phyloP scores from a whole-genome alignment of 768 basidiomycete species.

The Suillus lakei region DNA sequence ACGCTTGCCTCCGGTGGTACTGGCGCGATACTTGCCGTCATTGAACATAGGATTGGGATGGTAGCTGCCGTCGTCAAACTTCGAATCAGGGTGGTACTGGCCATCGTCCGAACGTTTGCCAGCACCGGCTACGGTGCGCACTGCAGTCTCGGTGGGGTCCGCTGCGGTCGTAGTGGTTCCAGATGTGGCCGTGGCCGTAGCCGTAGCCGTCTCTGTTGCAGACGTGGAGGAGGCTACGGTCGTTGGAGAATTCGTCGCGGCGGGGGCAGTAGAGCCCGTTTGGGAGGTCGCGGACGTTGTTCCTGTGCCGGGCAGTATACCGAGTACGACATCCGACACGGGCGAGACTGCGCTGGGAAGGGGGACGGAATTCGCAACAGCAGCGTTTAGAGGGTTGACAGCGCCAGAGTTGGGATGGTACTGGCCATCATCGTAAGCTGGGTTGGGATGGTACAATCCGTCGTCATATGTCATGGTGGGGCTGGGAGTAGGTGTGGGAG shows the following conservation, averaged over 20 bases:
- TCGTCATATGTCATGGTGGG: constrained; percentile 9
- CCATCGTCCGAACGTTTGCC: constrained; percentile 8
- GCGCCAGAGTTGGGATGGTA: too few relatives aligned
- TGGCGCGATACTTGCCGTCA: constrained; percentile 8
- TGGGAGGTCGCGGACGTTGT: not conserved
- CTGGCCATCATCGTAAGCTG: constrained; percentile 12
- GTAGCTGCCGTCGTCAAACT: not conserved
- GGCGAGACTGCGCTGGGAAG: not conserved
- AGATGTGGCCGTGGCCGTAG: not conserved
- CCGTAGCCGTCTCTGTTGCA: not conserved
- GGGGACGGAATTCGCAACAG: not conserved
- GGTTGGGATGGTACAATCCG: constrained; percentile 16
- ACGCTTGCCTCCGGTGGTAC: not conserved
- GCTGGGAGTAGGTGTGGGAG: not conserved
- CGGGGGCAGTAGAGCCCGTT: not conserved
- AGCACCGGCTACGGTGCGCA: not conserved
- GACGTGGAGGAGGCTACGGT: not conserved
- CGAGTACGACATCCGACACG: not conserved
- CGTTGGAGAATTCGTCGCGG: not conserved
- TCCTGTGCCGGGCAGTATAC: too few relatives aligned
- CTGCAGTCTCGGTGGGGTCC: not conserved
- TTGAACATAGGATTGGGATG: constrained; percentile 14
- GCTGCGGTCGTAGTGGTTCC: not conserved
- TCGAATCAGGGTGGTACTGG: constrained; percentile 7
- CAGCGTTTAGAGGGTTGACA: too few relatives aligned